Evolutionary conservation across 441 rosid genomes (phyloP).

Genomic region (Brassica hybrid): DNA sequence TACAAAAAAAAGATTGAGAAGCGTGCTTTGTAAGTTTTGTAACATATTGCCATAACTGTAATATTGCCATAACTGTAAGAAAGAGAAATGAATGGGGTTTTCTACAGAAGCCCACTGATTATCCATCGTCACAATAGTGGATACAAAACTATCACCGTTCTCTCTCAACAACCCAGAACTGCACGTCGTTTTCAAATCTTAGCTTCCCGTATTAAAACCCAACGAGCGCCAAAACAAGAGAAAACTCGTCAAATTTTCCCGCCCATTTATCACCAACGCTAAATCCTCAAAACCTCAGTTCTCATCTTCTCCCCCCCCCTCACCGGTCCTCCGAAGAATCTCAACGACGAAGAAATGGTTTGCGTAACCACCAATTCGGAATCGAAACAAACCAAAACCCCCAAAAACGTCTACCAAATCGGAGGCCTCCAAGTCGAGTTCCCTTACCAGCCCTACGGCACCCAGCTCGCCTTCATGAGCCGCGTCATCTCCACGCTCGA

Average conservation of each 20-base stretch:
- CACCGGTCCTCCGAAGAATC: background rate
- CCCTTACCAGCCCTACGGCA: constrained; percentile 92
- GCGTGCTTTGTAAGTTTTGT: too few relatives aligned
- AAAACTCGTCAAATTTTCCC: constrained; percentile 27
- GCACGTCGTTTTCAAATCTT: constrained; percentile 17
- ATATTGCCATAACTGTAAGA: too few relatives aligned
- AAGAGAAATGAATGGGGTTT: background rate
- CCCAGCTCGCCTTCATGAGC: constrained; percentile 96
- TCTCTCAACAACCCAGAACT: constrained; percentile 2
- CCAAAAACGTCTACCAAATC: constrained; percentile 57
- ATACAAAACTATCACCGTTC: constrained; percentile 16
- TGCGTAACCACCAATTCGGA: constrained; percentile 25
- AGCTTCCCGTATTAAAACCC: background rate
- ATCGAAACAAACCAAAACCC: constrained; percentile 39
- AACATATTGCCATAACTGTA: too few relatives aligned
- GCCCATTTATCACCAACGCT: constrained; percentile 16
- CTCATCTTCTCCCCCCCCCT: background rate
- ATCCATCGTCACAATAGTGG: background rate
- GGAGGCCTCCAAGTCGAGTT: constrained; percentile 87
- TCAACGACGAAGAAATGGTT: constrained; percentile 37
- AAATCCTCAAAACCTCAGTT: constrained; percentile 4
- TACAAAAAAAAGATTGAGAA: background rate
- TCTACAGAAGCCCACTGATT: background rate
- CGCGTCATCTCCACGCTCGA: constrained; percentile 92
- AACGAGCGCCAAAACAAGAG: constrained; percentile 31